Percentiles rank a stretch among this genome's conserved stretches.
Evolutionary conservation across 2,329 filamentous ascomycete species (phyloP).

Genomic region (Fulvia fulva): DNA sequence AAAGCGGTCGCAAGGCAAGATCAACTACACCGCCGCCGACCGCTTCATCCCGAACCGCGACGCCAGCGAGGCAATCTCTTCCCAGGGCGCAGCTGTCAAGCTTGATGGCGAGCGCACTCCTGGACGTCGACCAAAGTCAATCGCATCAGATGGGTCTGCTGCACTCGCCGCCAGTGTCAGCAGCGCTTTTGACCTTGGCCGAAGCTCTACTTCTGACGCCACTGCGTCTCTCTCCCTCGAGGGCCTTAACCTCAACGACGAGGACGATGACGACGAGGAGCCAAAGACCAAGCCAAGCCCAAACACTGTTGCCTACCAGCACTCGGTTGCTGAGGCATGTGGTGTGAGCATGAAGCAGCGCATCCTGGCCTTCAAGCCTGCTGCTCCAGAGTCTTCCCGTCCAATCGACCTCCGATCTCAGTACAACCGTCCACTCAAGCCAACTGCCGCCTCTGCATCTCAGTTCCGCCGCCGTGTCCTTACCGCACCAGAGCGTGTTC

Average conservation of each 20-base stretch:
- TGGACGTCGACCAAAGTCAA: conserved; percentile 62
- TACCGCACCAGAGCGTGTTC: conserved; percentile 89
- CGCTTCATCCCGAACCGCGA: conserved; percentile 93
- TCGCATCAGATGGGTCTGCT: conserved; percentile 65
- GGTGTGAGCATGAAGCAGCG: conserved; percentile 90
- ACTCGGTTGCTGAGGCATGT: conserved; percentile 83
- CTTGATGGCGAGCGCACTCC: conserved; percentile 68
- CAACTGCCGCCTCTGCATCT: conserved; percentile 66
- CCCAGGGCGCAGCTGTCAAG: conserved; percentile 71
- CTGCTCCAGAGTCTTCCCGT: conserved; percentile 95
- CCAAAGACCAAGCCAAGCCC: conserved; percentile 71
- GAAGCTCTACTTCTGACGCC: conserved; percentile 56
- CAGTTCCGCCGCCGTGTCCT: conserved; percentile 89
- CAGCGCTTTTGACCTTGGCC: conserved; percentile 60
- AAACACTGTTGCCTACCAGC: conserved; percentile 85
- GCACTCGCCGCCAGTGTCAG: conserved; percentile 69
- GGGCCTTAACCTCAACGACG: conserved; percentile 71
- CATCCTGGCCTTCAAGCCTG: conserved; percentile 97
- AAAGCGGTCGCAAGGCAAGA: conserved; percentile 63
- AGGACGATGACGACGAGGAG: conserved; percentile 61
- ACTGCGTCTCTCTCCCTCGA: conserved; percentile 67
- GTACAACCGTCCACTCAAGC: conserved; percentile 93
- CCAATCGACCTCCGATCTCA: conserved; percentile 95
- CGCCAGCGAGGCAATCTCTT: conserved; percentile 79
- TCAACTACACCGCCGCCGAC: conserved; percentile 59